Evolutionary conservation across 495 filamentous ascomycete species (phyloP).

Genomic region (Xylaria acuta): DNA sequence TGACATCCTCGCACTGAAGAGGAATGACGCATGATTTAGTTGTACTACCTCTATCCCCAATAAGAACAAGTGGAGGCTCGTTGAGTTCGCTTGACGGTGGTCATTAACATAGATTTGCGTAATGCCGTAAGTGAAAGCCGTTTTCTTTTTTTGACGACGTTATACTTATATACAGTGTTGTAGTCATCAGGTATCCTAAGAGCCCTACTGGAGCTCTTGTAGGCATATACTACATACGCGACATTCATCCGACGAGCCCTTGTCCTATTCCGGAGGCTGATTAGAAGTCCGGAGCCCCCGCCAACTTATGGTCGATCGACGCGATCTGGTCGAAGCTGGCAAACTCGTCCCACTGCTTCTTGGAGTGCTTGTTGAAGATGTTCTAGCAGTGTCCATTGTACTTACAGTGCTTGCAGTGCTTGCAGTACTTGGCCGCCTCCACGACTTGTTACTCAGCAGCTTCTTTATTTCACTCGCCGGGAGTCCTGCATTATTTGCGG

Average conservation of each 20-base stretch:
- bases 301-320: neutral
- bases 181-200: too few relatives aligned
- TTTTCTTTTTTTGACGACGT: neutral
- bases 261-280: neutral
- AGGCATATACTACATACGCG: neutral
- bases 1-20: constrained; percentile 68
- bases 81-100: neutral
- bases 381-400: neutral
- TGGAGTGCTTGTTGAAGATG: neutral
- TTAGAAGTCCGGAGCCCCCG: neutral
- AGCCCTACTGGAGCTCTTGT: neutral
- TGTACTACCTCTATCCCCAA: neutral
- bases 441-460: constrained; percentile 26
- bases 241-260: neutral
- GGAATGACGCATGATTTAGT: constrained; percentile 40
- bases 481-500: constrained; percentile 34
- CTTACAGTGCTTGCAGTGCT: neutral
- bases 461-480: constrained; percentile 31
- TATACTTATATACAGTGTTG: neutral
- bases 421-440: constrained; percentile 21
- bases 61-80: neutral
- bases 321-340: neutral
- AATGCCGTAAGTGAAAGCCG: neutral
- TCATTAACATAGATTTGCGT: neutral
- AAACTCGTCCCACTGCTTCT: neutral